Evolutionary conservation across 2,329 filamentous ascomycete species (phyloP).

Genomic region (Acephala macrosclerotiorum): DNA sequence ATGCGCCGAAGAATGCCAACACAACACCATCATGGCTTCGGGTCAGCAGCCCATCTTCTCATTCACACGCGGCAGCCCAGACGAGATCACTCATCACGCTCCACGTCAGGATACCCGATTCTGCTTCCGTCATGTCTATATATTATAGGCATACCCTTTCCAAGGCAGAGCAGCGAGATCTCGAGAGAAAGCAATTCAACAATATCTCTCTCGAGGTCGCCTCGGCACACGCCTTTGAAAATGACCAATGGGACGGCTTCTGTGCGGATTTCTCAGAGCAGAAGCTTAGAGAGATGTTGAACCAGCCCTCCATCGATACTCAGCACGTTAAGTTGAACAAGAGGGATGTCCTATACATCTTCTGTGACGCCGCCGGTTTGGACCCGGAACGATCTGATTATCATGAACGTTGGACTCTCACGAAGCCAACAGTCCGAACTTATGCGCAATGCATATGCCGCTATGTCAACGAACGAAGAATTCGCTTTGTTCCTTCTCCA

Average conservation of each 20-base stretch:
- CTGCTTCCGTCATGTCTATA: background rate
- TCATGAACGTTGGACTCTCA: background rate
- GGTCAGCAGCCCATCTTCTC: no score
- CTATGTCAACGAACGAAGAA: background rate
- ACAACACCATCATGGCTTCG: no score
- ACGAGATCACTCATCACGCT: background rate
- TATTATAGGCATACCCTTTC: background rate
- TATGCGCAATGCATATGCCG: background rate
- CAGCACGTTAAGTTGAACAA: background rate
- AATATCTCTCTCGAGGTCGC: background rate
- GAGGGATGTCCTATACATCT: background rate
- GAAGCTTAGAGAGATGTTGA: background rate
- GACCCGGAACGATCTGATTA: no score
- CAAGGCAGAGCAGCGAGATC: background rate
- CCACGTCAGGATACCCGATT: background rate
- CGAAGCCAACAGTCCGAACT: background rate
- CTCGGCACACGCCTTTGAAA: background rate
- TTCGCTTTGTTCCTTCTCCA: background rate
- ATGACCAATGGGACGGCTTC: background rate
- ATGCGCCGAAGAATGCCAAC: no score
- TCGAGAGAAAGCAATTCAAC: constrained; percentile 12
- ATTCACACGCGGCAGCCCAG: no score
- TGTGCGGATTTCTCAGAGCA: background rate
- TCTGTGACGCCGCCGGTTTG: background rate
- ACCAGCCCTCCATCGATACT: background rate